These are phyloP conservation scores for Candida dendrica DNA, from an alignment of 805 yeast genomes.

Conservation along the genomic window DNA sequence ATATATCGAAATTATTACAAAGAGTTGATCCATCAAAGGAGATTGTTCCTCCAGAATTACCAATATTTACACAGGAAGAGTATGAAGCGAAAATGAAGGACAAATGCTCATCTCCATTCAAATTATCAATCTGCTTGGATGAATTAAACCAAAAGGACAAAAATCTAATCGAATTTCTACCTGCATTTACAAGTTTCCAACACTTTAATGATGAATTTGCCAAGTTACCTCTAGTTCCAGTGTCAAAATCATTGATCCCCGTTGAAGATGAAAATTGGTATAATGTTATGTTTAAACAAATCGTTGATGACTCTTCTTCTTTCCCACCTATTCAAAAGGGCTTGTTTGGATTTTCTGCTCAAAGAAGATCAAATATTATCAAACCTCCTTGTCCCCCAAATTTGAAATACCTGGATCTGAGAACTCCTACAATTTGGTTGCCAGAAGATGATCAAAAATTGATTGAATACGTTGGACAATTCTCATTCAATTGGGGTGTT, in stretches of 20 bases:
- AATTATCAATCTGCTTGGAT: conserved; percentile 22
- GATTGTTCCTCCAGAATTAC: conserved; percentile 21
- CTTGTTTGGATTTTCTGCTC: conserved; percentile 34
- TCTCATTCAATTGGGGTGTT: conserved; percentile 87
- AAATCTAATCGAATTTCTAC: conserved; percentile 25
- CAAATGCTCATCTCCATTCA: conserved; percentile 22
- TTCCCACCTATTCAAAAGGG: conserved; percentile 47
- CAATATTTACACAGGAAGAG: conserved; percentile 24
- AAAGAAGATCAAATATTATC: conserved; percentile 46
- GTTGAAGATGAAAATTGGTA: conserved; percentile 59
- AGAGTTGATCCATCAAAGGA: conserved; percentile 28
- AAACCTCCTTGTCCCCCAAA: conserved; percentile 93
- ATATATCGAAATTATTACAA: conserved; percentile 26
- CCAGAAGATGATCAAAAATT: conserved; percentile 86
- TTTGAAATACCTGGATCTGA: conserved; percentile 64
- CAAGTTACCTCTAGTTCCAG: conserved; percentile 38
- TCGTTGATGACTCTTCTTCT: conserved; percentile 30
- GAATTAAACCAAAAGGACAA: conserved; percentile 26
- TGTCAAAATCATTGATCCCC: conserved; percentile 61
- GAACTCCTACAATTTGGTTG: conserved; percentile 94
- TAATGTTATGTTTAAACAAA: conserved; percentile 46
- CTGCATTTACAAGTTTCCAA: conserved; percentile 24
- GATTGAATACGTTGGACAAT: conserved; percentile 76
- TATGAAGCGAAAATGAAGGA: conserved; percentile 7
- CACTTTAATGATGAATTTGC: conserved; percentile 23